A percentile compares a stretch with the other conserved stretches of the same genome.
Evolutionary conservation across 2,329 filamentous ascomycete species (phyloP).

Genomic region (Thermothelomyces thermophilus): DNA sequence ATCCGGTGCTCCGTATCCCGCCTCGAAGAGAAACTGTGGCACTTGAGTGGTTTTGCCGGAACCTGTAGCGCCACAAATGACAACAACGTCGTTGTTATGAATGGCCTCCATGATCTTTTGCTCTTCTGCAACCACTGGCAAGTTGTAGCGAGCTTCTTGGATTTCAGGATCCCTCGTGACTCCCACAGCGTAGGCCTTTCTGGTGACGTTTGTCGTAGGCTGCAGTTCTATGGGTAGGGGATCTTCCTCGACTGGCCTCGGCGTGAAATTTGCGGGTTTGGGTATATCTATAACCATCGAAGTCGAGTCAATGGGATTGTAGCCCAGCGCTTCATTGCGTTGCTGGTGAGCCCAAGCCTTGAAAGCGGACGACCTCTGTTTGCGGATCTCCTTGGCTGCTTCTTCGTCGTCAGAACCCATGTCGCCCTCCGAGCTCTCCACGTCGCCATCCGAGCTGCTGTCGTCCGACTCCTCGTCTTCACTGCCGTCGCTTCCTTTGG

Average conservation of each 20-base stretch:
- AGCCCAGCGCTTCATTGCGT: conserved; percentile 73
- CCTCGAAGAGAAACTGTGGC: conserved; percentile 91
- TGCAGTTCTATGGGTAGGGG: conserved; percentile 61
- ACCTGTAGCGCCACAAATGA: conserved; percentile 91
- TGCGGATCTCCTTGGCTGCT: conserved; percentile 29
- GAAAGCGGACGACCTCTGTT: conserved; percentile 59
- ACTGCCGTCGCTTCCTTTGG: conserved; percentile 31
- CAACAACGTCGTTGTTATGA: conserved; percentile 80
- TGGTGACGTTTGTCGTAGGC: conserved; percentile 50
- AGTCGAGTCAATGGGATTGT: conserved; percentile 40
- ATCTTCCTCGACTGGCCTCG: conserved; percentile 62
- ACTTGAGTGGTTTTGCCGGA: conserved; percentile 97
- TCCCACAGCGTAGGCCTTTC: conserved; percentile 70
- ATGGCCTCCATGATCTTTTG: conserved; percentile 98
- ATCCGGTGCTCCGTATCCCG: conserved; percentile 74
- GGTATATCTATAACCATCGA: conserved; percentile 45
- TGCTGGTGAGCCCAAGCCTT: conserved; percentile 88
- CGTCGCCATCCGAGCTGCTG: conserved; percentile 7
- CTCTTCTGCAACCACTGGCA: conserved; percentile 91
- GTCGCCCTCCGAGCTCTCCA: conserved; percentile 17
- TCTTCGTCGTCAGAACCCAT: conserved; percentile 28
- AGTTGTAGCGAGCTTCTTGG: conserved; percentile 67
- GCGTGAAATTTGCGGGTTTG: conserved; percentile 55
- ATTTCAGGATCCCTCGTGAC: conserved; percentile 66
- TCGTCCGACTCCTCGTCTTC: conserved; percentile 25